Percentiles rank a stretch among this genome's conserved stretches.
Evolutionary conservation across 441 rosid species (phyloP).

Genomic region (Gossypium trilobum): DNA sequence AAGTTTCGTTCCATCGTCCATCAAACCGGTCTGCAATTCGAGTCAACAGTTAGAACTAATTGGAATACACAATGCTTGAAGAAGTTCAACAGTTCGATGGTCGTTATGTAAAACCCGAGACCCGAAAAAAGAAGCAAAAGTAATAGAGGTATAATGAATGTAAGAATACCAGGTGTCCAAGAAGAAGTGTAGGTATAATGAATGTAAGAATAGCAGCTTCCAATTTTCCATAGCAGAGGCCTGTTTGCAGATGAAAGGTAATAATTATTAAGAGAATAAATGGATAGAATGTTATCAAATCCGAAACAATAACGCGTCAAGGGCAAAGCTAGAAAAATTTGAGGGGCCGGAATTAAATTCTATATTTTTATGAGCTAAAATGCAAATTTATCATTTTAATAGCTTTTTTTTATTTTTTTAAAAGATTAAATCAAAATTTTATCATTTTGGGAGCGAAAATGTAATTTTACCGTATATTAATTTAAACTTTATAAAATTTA

Average conservation of each 20-base stretch:
- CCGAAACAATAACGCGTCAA: not conserved
- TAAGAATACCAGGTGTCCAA: conserved; percentile 79
- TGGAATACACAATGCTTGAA: not conserved
- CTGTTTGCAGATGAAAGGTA: conserved; percentile 24
- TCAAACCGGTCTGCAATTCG: conserved; percentile 55
- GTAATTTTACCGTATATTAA: too few species aligned
- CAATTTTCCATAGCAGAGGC: conserved; percentile 88
- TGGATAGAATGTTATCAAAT: not conserved
- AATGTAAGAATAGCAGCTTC: conserved; percentile 87
- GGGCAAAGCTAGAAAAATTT: too few species aligned
- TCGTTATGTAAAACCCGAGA: not conserved
- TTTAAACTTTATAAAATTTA: too few species aligned
- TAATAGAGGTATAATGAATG: not conserved
- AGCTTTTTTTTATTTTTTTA: too few species aligned
- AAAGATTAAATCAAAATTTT: too few species aligned
- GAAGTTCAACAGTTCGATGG: not conserved
- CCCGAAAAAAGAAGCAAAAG: not conserved
- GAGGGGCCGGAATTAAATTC: too few species aligned
- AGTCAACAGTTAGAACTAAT: conserved; percentile 1
- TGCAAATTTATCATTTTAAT: too few species aligned
- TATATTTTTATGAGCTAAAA: too few species aligned
- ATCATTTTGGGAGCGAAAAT: too few species aligned
- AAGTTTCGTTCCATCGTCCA: conserved; percentile 63
- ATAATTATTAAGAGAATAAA: not conserved
- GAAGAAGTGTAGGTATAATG: conserved; percentile 73